Conservation (phyloP, 139 green algal species). For the Haematococcus sp. region DNA sequence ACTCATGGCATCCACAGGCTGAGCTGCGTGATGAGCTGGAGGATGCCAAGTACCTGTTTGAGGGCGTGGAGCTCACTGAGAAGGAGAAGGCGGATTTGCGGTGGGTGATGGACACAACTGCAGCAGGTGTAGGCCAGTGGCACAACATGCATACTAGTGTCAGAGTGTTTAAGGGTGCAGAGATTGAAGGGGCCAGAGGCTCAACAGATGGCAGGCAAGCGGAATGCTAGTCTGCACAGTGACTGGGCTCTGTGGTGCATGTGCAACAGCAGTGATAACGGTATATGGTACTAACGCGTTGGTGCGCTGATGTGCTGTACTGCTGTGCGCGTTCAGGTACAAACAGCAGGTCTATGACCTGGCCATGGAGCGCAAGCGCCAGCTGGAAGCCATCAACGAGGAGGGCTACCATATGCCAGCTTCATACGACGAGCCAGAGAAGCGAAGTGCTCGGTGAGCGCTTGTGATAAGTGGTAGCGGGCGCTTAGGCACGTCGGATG, state of each 20-base stretch:
- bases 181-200: too few species aligned
- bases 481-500: too few species aligned
- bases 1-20: conserved; percentile 13
- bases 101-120: conserved; percentile 11
- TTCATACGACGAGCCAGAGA: conserved; percentile 65
- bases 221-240: background rate
- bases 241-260: background rate
- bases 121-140: background rate
- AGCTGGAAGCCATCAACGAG: conserved; percentile 58
- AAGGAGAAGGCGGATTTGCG: conserved; percentile 84
- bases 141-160: background rate
- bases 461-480: background rate
- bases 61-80: conserved; percentile 66
- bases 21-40: conserved; percentile 75
- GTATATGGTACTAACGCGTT: too few species aligned
- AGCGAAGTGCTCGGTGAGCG: conserved; percentile 23
- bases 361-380: conserved; percentile 55
- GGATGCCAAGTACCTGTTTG: conserved; percentile 79
- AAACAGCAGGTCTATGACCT: conserved; percentile 77
- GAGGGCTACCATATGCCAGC: conserved; percentile 88
- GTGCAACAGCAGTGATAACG: too few species aligned
- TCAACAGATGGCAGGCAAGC: background rate
- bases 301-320: too few species aligned
- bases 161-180: background rate
- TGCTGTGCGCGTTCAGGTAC: conserved; percentile 40